phyloP scores from a whole-genome alignment of 179 eudicot genomes.

The Corrigiola litoralis region DNA sequence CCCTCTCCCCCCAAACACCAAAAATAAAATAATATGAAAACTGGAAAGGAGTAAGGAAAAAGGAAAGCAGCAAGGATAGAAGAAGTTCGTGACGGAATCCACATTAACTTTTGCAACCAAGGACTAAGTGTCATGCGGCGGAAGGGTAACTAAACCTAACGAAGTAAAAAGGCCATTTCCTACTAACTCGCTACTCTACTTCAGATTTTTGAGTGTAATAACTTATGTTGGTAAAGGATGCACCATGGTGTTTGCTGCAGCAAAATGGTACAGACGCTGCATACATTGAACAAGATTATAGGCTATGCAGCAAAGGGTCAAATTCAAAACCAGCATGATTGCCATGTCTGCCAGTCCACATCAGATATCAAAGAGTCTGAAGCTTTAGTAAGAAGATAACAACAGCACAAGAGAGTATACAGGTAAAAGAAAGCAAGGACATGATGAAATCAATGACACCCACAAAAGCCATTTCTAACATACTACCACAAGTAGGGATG shows the following conservation, averaged over 20 bases:
- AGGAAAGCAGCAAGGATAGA: no score
- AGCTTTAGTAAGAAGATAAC: background rate
- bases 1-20: no score
- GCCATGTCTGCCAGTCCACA: no score
- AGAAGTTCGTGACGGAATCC: no score
- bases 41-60: no score
- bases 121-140: background rate
- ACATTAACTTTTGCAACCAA: background rate
- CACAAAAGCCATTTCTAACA: background rate
- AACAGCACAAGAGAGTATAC: background rate
- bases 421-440: background rate
- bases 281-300: background rate
- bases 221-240: background rate
- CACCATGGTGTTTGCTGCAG: background rate
- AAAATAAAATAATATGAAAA: no score
- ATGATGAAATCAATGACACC: background rate
- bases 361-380: background rate
- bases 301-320: background rate
- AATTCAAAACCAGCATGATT: background rate
- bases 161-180: background rate
- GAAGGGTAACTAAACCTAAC: background rate
- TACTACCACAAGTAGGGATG: background rate
- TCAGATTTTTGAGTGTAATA: background rate
- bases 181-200: background rate
- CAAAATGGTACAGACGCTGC: background rate